Base-by-base conservation (phyloP, 2,329 filamentous ascomycete genomes). In the Dothistroma septosporum region DNA sequence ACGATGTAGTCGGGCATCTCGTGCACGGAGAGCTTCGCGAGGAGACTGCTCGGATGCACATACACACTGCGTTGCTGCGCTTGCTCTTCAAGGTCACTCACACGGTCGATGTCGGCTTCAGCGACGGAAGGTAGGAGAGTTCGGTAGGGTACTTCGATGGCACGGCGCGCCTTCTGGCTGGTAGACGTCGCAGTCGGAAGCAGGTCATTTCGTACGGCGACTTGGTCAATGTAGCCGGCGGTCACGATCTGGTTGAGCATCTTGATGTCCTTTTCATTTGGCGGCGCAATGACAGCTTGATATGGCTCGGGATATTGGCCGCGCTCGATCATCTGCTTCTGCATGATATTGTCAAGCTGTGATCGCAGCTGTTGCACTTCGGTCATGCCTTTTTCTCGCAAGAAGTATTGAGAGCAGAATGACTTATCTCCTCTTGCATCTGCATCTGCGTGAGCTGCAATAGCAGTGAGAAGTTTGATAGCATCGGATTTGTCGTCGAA, bases 191-290 rank as follows among this genome's bases (percentile, higher is more conserved):
- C 86, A 0, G 87, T 87, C 0, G 90, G 64, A 10, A 91, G 83
- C n/a, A 91, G 80, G 74, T 99, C 93, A 4, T 90, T 91, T 62
- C 94, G 90, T 68, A 97, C 92, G 50, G 94, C 94, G 46, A 99
- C 84, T 68, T 97, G 90, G 75, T 99, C 94, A 70, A 97, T 86
- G 77, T 97, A 97, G 0, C 93, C 94, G 0, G 91, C 89, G 0
- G 93, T 91, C 22, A 91, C 87, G 77, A 97, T 95, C 72, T 97
- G 91, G 74, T 95, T 96, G 31, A 99, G 80, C 0, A 91, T 86
- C 52, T 87, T 87, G 31, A 95, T 79, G 71, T 75, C 88, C 66
- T 87, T 88, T 7, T 86, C 78, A 0, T 84, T 83, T 79, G 83
- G 78, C 72, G 86, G 72, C 73, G 84, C 76, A 77, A 93, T 66